Evolutionary conservation across 2,329 filamentous ascomycete species (phyloP).

Genomic region (Penicillium sp.): DNA sequence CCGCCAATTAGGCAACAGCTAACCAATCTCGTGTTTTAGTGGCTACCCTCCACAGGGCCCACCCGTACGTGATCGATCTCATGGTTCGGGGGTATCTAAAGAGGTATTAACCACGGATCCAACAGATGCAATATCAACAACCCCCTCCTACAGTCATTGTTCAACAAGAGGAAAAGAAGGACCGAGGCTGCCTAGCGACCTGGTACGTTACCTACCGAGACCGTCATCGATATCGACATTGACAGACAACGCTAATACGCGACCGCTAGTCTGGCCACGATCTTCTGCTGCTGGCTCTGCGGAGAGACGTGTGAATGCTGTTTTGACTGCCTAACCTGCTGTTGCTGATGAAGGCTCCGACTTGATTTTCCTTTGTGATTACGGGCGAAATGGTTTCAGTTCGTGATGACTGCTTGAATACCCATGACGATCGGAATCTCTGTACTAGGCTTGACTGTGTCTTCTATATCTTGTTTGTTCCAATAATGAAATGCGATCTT

Average conservation of each 20-base stretch:
- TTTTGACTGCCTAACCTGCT: conserved; percentile 1
- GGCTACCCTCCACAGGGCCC: conserved; percentile 12
- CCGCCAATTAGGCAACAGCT: too few relatives aligned
- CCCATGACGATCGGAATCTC: not conserved
- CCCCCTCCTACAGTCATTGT: conserved; percentile 2
- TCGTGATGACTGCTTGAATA: not conserved
- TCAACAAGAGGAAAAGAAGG: conserved; percentile 14
- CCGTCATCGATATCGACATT: too few relatives aligned
- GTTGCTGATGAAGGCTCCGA: too few relatives aligned
- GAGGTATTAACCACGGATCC: too few relatives aligned
- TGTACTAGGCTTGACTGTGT: too few relatives aligned
- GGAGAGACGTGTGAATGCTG: conserved; percentile 14
- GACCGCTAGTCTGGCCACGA: conserved; percentile 6
- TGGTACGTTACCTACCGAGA: too few relatives aligned
- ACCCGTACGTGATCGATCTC: too few relatives aligned
- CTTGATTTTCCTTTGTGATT: too few relatives aligned
- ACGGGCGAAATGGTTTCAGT: not conserved
- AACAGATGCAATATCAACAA: conserved; percentile 13
- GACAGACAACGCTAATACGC: too few relatives aligned
- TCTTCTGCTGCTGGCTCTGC: conserved; percentile 15
- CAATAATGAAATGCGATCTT: too few relatives aligned
- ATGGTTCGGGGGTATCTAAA: too few relatives aligned
- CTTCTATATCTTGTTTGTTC: too few relatives aligned
- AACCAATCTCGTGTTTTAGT: not conserved
- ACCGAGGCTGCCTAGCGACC: conserved; percentile 4